Base-by-base conservation (phyloP, 1,284 basidiomycete species). In the Cutaneotrichosporon cyanovorans region DNA sequence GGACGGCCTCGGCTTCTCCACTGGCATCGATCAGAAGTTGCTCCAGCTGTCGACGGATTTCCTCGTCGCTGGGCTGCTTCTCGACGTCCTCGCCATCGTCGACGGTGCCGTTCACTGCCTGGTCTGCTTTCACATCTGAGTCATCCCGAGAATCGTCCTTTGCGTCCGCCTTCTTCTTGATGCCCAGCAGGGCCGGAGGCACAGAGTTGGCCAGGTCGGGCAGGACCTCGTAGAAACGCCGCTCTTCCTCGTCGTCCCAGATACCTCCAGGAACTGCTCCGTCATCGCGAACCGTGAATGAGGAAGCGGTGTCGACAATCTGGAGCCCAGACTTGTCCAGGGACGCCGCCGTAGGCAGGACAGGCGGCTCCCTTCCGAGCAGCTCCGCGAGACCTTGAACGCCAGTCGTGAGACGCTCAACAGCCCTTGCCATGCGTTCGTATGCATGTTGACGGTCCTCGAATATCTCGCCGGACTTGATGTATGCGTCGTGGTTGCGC, bases 181-280 rank as follows among this genome's bases (percentile, higher is more conserved):
- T 75, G n/a, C 90, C 91, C 15, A 98, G 75, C 19, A 97, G 78
- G 32, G 81, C 82, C 40, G 81, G 82, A 0, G 95, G 95, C 0
- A 97, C 88, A 49, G 90, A 85, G 51, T 93, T 89, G 51, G 84
- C 84, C 36, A 98, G 72, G 65, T 98, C 93, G 44, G 88, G 80
- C 28, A 96, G 75, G 54, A 97, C 90, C 66, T 97, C 92, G 64
- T 87, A 98, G 72, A 96, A 98, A 41, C 83, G 77, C 34, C 86
- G 78, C 65, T 97, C 91, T 71, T 98, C 95, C 55, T 98, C 95
- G 61, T 98, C 95, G 65, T 92, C 89, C 95, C 95, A 99, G 62
- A 96, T 93, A 3, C 88, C 85, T 2, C 84, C 83, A 6, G 77
- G 72, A 14, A 76, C 66, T 14, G 58, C 46, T 5, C 77, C 75